Evolutionary conservation across 306 rosid genomes (phyloP), one percentile per base, ranked within the genome.

Genomic region (Cicer pinnatifidum): DNA sequence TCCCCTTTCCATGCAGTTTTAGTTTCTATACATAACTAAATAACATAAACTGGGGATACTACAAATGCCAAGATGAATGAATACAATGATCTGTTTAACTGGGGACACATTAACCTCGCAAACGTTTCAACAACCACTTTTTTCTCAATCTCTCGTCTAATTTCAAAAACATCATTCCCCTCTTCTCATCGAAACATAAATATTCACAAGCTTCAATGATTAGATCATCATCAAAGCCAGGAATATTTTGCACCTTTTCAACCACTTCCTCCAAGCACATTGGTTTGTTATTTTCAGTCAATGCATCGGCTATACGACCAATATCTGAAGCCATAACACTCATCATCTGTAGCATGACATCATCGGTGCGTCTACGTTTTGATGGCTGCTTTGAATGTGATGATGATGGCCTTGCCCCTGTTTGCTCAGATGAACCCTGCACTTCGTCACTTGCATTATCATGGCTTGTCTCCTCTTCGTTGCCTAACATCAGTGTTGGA

Each of bases 181-280:
- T 82, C 72, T 84, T 84, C 23, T 87, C 86, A 40, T 87, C 82
- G 11, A 80, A 72, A 54, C 86, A 82, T 53, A 87, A 76, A 76
- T 76, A 87, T 23, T 87, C 90, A 48, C 90, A 84, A 40, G 88
- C 85, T 52, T 87, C 86, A 16, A 87, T 80, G 67, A 87, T 82
- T 28, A 87, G 86, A 82, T 87, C 86, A 11, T 87, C 86, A 37
- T 87, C 90, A 73, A 87, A 87, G 69, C 58, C 88, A 9, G 78
- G 80, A 74, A 82, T 82, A 60, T 71, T 80, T 28, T 84, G 88
- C 66, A 87, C 85, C 72, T 77, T 72, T 23, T 82, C 85, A 64
- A 87, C 83, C 56, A 84, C 88, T 67, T 87, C 82, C 62, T 87
- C 86, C 72, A 84, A 71, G 78, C 82, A 82, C 11, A 39, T 2